Evolutionary conservation across 1,284 basidiomycete genomes (phyloP).

Genomic region (Afroboletus lepidellus): DNA sequence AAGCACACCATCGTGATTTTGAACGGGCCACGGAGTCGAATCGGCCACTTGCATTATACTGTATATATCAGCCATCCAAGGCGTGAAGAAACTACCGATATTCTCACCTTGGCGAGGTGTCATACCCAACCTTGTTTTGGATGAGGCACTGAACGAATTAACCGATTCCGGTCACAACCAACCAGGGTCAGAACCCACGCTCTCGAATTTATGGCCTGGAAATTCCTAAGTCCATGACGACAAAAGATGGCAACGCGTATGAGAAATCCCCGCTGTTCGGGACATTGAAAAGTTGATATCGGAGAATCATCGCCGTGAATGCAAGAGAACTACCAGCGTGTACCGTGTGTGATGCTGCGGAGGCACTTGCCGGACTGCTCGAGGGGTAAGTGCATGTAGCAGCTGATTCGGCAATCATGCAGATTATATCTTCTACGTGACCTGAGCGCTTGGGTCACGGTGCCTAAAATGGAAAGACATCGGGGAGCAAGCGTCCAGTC

Average conservation of each 20-base stretch:
- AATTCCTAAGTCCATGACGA: conserved; percentile 5
- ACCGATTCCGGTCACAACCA: conserved; percentile 8
- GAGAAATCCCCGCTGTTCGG: conserved; percentile 4
- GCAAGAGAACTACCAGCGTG: not conserved
- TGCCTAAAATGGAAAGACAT: conserved; percentile 12
- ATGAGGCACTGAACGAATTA: not conserved
- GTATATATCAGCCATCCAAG: conserved; percentile 11
- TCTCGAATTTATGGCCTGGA: not conserved
- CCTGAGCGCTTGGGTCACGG: not conserved
- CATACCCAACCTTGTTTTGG: conserved; percentile 1
- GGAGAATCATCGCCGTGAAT: not conserved
- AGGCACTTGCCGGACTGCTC: not conserved
- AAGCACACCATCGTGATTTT: not conserved
- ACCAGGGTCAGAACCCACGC: not conserved
- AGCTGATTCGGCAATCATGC: not conserved
- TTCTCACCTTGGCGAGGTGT: conserved; percentile 8
- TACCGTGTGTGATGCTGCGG: not conserved
- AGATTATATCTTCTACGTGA: not conserved
- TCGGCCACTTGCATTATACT: conserved; percentile 3
- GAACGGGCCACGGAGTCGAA: not conserved
- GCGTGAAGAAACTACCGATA: conserved; percentile 15
- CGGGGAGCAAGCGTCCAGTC: not conserved
- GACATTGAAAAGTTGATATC: not conserved
- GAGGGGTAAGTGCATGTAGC: not conserved
- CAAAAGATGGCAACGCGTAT: conserved; percentile 7